Conservation (phyloP, 176 grass and related monocot genomes). For the Triticum turgidum region DNA sequence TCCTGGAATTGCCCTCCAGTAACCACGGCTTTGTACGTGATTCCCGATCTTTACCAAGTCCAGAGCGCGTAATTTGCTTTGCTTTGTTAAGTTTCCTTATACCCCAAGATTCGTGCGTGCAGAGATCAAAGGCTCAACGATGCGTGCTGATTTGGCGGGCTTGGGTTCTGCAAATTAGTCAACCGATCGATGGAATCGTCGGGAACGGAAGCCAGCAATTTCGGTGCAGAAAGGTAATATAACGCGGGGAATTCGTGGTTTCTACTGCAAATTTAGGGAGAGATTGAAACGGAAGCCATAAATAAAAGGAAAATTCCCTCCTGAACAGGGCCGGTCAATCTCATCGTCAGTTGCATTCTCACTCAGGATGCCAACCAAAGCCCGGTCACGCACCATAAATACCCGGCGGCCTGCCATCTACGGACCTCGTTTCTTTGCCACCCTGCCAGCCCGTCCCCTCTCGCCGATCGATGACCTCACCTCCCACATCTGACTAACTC, state of each 20-base stretch:
- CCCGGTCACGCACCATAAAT: conserved; percentile 34
- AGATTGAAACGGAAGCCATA: neutral
- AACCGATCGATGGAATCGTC: neutral
- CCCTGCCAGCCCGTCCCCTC: neutral
- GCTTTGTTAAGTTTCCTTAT: neutral
- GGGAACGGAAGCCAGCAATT: too few relatives aligned
- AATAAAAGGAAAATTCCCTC: neutral
- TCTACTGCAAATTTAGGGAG: neutral
- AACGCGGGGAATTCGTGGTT: neutral
- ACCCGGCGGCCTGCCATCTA: neutral
- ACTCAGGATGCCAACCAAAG: neutral
- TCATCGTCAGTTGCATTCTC: conserved; percentile 11
- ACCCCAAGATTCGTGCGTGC: neutral
- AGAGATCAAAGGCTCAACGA: neutral
- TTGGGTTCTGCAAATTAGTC: too few relatives aligned
- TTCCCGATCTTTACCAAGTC: neutral
- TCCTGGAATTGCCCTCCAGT: neutral
- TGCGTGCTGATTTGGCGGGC: neutral
- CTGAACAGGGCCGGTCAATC: neutral
- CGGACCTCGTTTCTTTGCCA: neutral
- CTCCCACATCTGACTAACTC: neutral
- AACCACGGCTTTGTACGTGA: neutral
- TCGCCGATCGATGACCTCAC: neutral
- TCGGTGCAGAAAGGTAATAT: too few relatives aligned
- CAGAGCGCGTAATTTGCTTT: neutral